Evolutionary conservation across 2,329 filamentous ascomycete species (phyloP).

Genomic region (Hypoxylon sp.): DNA sequence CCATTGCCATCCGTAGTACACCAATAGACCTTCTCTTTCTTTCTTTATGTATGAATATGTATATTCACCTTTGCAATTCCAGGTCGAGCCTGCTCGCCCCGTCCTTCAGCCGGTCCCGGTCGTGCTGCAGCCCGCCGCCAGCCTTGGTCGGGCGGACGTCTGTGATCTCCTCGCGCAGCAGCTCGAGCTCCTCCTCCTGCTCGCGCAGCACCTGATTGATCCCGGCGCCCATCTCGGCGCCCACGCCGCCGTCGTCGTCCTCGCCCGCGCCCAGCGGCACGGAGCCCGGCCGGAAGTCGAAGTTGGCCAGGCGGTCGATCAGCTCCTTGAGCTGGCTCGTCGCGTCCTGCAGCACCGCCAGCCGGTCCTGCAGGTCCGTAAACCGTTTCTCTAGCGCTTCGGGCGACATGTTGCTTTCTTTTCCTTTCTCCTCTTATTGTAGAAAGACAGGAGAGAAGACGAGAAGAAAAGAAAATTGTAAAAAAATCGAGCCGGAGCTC

Average conservation of each 20-base stretch:
- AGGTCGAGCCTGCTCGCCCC: slow-evolving; percentile 70
- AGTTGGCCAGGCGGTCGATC: slow-evolving; percentile 65
- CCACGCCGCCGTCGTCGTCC: slow-evolving; percentile 61
- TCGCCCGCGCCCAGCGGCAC: slow-evolving; percentile 59
- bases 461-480: not conserved
- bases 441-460: not conserved
- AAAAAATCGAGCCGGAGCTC: slow-evolving; percentile 8
- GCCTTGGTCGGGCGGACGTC: slow-evolving; percentile 65
- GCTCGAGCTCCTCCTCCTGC: slow-evolving; percentile 83
- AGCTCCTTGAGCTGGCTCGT: slow-evolving; percentile 65
- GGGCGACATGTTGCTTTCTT: slow-evolving; percentile 57
- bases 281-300: slow-evolving; percentile 66
- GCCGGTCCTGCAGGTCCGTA: slow-evolving; percentile 65
- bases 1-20: too few relatives aligned
- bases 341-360: slow-evolving; percentile 67
- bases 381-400: slow-evolving; percentile 69
- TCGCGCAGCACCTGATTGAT: slow-evolving; percentile 81
- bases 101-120: slow-evolving; percentile 71
- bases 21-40: too few relatives aligned
- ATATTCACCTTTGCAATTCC: slow-evolving; percentile 73
- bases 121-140: slow-evolving; percentile 64
- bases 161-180: slow-evolving; percentile 78
- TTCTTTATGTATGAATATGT: not conserved
- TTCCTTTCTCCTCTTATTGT: not conserved
- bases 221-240: slow-evolving; percentile 78